A percentile compares a stretch with the other conserved stretches of the same genome.
Conservation (phyloP, 495 filamentous ascomycete species). For the Talaromyces wortmannii region DNA sequence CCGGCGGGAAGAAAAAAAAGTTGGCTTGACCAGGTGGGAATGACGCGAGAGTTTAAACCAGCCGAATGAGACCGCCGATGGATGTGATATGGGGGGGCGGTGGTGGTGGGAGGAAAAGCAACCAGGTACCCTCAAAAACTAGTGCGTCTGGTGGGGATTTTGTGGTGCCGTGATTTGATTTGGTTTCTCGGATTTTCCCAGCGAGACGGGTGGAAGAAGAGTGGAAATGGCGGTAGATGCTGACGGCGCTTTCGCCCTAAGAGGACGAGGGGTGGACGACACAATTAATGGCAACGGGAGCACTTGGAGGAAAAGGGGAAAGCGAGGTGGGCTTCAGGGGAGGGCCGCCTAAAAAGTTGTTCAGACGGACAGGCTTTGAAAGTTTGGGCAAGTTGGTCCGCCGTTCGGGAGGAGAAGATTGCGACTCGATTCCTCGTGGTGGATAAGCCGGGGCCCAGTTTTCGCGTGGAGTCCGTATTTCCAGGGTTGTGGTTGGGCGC, state of each 20-base stretch:
- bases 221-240: constrained; percentile 20
- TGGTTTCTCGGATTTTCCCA: constrained; percentile 1
- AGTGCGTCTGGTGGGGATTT: neutral
- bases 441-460: neutral
- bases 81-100: neutral
- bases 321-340: constrained; percentile 17
- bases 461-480: constrained; percentile 34
- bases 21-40: constrained; percentile 14
- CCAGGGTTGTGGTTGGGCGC: constrained; percentile 17
- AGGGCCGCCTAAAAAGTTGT: constrained; percentile 24
- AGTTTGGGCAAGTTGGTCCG: neutral
- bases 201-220: constrained; percentile 13
- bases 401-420: neutral
- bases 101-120: too few relatives aligned
- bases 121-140: too few relatives aligned
- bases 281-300: constrained; percentile 14
- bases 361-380: constrained; percentile 17
- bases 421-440: constrained; percentile 24
- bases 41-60: constrained; percentile 13
- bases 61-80: constrained; percentile 4
- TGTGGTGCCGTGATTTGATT: constrained; percentile 7
- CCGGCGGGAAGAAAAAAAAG: constrained; percentile 20
- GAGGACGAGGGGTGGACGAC: constrained; percentile 19
- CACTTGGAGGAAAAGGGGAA: constrained; percentile 12
- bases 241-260: constrained; percentile 21